Base-by-base conservation (phyloP, 1,284 basidiomycete genomes). In the Ustilago bromivora region DNA sequence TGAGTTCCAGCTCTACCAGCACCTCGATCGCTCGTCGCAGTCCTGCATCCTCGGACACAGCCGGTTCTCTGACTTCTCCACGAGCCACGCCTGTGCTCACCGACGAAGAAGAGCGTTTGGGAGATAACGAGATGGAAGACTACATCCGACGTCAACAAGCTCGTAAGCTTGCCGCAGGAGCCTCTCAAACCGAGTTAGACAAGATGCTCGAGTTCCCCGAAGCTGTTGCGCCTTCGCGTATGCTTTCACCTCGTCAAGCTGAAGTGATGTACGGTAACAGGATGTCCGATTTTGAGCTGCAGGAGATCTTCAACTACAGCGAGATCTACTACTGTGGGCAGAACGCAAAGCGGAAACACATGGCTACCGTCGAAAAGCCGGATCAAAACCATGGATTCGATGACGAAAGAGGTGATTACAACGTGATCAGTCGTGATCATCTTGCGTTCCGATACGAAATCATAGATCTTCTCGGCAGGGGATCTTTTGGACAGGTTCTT, bases 391-490 rank as follows among this genome's bases (percentile, higher is more conserved):
- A 93, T 83, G 94, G 97, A 38, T 99, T 96, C 83, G 97, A 99
- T 85, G 97, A 99, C 85, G 97, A 99, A 54, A 92, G 97, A 23
- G 97, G 97, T 38, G 97, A 99, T 87, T 99, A 99, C 83, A 91
- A 92, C 9, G 92, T 99, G 60, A 91, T 97, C 73, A 90, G 91
- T 69, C 92, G 91, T 67, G 97, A 99, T 86, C 97, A 99, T 87
- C 90, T 99, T 58, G 93, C 93, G 43, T 99, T 94, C 87, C 93
- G 97, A 13, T 99, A 99, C 87, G 96, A 99, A 87, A 89, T 99
- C 66, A 89, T 95, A 61, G 94, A 93, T 79, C 92, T 94, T 3
- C 90, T 99, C 34, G 97, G 97, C 47, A 98, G 99, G 87, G 97
- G 97, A 32, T 98, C 96, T 9, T 99, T 99, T 79, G 97, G 97